A percentile compares a stretch with the other conserved stretches of the same genome.
phyloP scores from a whole-genome alignment of 2,329 filamentous ascomycete species.

The Neobulgaria alba region DNA sequence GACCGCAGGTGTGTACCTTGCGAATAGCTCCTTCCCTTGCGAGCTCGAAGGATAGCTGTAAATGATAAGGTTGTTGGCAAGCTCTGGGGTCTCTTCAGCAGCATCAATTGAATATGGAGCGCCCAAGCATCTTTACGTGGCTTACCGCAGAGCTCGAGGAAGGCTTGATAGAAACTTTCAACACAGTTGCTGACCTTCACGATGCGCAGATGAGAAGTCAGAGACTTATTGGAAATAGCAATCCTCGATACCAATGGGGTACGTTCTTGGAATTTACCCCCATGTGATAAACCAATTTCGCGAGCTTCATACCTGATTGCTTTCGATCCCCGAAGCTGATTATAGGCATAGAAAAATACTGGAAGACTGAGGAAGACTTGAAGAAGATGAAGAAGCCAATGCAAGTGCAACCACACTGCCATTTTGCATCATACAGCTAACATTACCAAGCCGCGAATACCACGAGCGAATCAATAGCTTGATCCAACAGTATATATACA shows the following conservation, averaged over 20 bases:
- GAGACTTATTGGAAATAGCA: slow-evolving; percentile 81
- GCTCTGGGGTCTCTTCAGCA: not conserved
- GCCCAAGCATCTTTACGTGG: not conserved
- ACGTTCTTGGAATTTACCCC: no score
- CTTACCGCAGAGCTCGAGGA: not conserved
- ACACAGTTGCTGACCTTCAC: slow-evolving; percentile 2
- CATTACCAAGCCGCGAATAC: slow-evolving; percentile 55
- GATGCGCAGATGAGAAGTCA: slow-evolving; percentile 72
- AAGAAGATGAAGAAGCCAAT: slow-evolving; percentile 62
- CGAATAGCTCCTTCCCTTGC: not conserved
- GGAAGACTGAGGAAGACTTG: slow-evolving; percentile 71
- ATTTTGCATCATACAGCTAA: not conserved
- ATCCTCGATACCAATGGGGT: slow-evolving; percentile 60
- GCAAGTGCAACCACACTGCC: slow-evolving; percentile 31
- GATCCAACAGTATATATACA: slow-evolving; percentile 87
- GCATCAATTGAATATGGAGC: no score
- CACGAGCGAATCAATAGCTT: slow-evolving; percentile 85
- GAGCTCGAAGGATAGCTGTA: no score
- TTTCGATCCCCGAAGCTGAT: no score
- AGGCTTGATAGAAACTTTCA: not conserved
- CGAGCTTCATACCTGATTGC: no score
- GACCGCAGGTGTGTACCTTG: not conserved
- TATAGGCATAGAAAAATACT: slow-evolving; percentile 72
- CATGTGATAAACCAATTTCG: no score
- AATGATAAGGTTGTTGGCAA: not conserved